Evolutionary conservation across 495 filamentous ascomycete genomes (phyloP), one percentile per base, ranked within the genome.

Genomic region (Aspergillus ellipticus): DNA sequence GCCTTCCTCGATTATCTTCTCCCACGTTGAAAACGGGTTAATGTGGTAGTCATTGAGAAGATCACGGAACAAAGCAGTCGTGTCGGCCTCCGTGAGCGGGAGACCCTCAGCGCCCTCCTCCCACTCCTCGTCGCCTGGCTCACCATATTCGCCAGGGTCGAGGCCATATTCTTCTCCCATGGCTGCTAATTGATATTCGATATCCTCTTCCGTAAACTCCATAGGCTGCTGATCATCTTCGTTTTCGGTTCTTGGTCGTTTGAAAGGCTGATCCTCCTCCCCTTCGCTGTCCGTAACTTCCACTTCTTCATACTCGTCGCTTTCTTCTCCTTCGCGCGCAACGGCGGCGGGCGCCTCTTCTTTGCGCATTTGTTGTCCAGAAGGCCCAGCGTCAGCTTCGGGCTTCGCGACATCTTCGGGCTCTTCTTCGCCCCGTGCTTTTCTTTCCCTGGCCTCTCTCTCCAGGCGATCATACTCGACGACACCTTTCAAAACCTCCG

Each of bases 161-260:
- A 85, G 73, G 1, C 81, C 88, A 59, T 93, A 89, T 9, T 89
- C 84, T 58, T 89, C 81, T 42, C 85, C 88, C 90, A 97, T 95
- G 9, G 85, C 84, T 13, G 87, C 88, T 8, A 98, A 78, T 66
- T 98, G 94, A 60, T 88, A 93, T 29, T 89, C 92, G 56, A 98
- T 93, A 66, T 98, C 95, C 42, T 93, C 92, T 66, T 97, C 94
- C 22, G 89, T 89, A 64, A 97, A 97, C 60, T 98, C 94, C 39
- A 96, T 66, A 0, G 89, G 86, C 21, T 82, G 76, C 21, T 85
- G 76, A 16, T 74, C 74, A 5, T 60, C 49, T 39, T 71, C 73
- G 1, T 82, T 82, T 56, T 86, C 83, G 13, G 82, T 89, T 39
- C 80, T 82, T 56, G 84, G 82, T 10, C 88, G 82, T 65, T 92